Base-by-base conservation (phyloP, 345 rosid genomes). In the Noccaea caerulescens region DNA sequence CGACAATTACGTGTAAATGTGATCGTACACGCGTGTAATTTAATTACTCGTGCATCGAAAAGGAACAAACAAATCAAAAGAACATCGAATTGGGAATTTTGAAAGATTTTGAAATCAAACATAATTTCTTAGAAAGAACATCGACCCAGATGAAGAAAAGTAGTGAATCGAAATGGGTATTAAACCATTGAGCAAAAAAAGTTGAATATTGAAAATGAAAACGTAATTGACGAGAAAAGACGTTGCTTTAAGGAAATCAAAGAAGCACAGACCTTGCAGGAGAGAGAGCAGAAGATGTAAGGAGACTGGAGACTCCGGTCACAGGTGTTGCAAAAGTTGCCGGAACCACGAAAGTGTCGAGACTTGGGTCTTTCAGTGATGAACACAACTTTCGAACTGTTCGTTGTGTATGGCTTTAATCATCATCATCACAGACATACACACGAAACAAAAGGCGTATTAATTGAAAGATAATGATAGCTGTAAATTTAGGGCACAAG, bases 361-460 rank as follows among this genome's bases (percentile, higher is more conserved):
- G 91, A 57, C 63, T 79, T 84, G 6, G 96, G 90, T 78, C 98
- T 76, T 75, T 86, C 92, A 75, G 88, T 90, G 76, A 92, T 68
- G 76, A 92, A 92, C 54, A 92, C 73, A 62, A 92, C 98, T 78
- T 92, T 92, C 1, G 96, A 89, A 45, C 82, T 84, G 76, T 92
- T 92, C 0, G 92, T 82, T 33, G 69, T 92, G 81, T 92, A 92
- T 16, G 98, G 79, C 98, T 92, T 55, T 32, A 61, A 78, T 57
- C 32, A 65, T 47, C 51, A 72, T 45, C 70, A 46, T 23, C 61
- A 53, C 7, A 30, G 53, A 39, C 38, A 70, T 27, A 62, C 68
- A 72, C 37, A 63, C 38, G 5, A 57, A 7, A 61, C 10, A 7
- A 13, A 1, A 20, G 5, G 42, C 8, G 60, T 66, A 49, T 66